Evolutionary conservation across 2,329 filamentous ascomycete genomes (phyloP), one percentile per base, ranked within the genome.

Genomic region (Aspergillus ibericus): DNA sequence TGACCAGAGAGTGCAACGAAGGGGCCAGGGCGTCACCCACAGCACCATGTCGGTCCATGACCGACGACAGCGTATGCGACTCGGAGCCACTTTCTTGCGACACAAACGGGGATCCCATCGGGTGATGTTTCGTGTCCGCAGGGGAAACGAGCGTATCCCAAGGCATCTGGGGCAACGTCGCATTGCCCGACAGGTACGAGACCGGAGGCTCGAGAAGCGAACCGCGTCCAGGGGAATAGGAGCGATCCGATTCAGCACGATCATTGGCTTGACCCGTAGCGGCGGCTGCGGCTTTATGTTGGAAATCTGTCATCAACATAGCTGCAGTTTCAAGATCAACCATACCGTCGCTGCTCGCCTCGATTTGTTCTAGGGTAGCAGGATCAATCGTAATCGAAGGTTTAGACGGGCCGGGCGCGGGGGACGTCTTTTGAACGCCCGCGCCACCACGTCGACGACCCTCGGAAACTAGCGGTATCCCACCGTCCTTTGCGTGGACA

Each of bases 261-360:
- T 82, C 78, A 62, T 81, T 75, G 58, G 75, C 68, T 76, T 81
- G 75, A 77, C 74, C 80, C 65, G 79, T 78, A 69, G 76, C 75
- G 71, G 83, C 82, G 67, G 87, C 88, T 78, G 93, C 93, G 70
- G 88, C 93, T 82, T 97, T 97, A 82, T 97, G 92, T 80, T 96
- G 93, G 74, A 98, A 89, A 80, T 98, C 93, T 74, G 93, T 95
- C 81, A 99, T 96, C 76, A 99, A 86, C 92, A 98, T 97, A 68
- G 95, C 95, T 68, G 95, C 95, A 69, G 93, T 92, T 83, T 99
- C 93, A 72, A 97, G 90, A 75, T 97, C 95, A 72, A 97, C 93
- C 78, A 93, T 89, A 75, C 88, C 89, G 76, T 97, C 93, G 75
- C 88, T 91, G 78, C 88, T 91, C 70, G 89, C 90, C 78, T 96